Evolutionary conservation across 164 flowering plant genomes (phyloP).

Genomic region (Magnolia kwangsiensis): DNA sequence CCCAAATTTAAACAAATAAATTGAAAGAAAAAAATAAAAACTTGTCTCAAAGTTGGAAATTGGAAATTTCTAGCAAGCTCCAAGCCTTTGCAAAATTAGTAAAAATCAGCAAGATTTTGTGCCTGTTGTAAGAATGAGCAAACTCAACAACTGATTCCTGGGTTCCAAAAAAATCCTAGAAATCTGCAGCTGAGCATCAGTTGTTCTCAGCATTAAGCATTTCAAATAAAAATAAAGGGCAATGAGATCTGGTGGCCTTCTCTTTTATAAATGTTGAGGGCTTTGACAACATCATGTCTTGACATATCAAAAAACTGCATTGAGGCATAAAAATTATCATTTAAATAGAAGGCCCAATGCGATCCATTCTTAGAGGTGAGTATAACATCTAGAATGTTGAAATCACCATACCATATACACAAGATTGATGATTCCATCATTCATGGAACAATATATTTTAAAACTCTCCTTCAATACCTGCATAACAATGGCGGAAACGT

Average conservation of each 20-base stretch:
- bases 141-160: background rate
- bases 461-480: slow-evolving; percentile 97
- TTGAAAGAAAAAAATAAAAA: slow-evolving; percentile 10
- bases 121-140: slow-evolving; percentile 47
- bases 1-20: no score
- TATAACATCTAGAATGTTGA: background rate
- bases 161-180: background rate
- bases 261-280: slow-evolving; percentile 79
- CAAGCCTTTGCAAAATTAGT: slow-evolving; percentile 88
- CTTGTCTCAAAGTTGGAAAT: slow-evolving; percentile 93
- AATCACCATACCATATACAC: no score
- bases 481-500: slow-evolving; percentile 16
- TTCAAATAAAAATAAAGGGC: background rate
- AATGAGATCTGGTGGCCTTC: slow-evolving; percentile 76
- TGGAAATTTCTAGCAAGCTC: slow-evolving; percentile 92
- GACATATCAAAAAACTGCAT: slow-evolving; percentile 93
- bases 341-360: background rate
- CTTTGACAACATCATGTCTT: slow-evolving; percentile 91
- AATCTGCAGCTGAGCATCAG: background rate
- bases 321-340: slow-evolving; percentile 7
- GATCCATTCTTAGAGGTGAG: background rate
- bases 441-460: slow-evolving; percentile 92
- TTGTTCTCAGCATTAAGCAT: background rate
- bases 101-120: slow-evolving; percentile 83
- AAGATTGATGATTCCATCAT: slow-evolving; percentile 97